These are phyloP conservation scores for Xylaria polymorpha DNA, from an alignment of 2,329 filamentous ascomycete genomes.

Conservation along the genomic window DNA sequence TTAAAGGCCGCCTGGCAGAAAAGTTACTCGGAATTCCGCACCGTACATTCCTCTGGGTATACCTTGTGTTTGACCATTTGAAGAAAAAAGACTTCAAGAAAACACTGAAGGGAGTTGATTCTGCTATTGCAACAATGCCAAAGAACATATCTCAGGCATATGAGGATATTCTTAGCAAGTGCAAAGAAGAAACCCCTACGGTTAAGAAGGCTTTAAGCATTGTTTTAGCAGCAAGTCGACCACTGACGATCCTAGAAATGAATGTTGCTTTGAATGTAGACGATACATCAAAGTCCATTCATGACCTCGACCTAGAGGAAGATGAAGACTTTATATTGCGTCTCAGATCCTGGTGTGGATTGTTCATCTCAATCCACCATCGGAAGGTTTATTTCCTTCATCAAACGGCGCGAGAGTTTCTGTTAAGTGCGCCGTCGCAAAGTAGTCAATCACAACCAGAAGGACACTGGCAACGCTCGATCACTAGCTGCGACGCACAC, in stretches of 20 bases:
- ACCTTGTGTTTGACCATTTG: constrained; percentile 36
- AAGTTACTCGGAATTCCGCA: constrained; percentile 25
- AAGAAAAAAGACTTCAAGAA: constrained; percentile 15
- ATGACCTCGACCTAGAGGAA: constrained; percentile 27
- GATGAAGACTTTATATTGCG: constrained; percentile 19
- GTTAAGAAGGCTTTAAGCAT: constrained; percentile 30
- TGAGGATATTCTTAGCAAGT: constrained; percentile 28
- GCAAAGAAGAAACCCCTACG: background rate
- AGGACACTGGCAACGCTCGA: constrained; percentile 27
- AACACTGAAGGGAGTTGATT: constrained; percentile 9
- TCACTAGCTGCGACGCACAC: constrained; percentile 22
- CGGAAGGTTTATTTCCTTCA: constrained; percentile 33
- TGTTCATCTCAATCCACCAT: constrained; percentile 31
- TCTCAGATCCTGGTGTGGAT: constrained; percentile 29
- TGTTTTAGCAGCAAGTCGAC: constrained; percentile 25
- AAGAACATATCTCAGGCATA: constrained; percentile 31
- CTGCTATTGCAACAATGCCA: constrained; percentile 13
- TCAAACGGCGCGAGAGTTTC: constrained; percentile 36
- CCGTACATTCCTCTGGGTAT: constrained; percentile 36
- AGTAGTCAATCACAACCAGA: background rate
- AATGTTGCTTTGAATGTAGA: constrained; percentile 30
- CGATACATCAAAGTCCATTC: constrained; percentile 4
- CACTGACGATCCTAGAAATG: constrained; percentile 33
- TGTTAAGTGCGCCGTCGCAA: background rate
- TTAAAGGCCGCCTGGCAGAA: constrained; percentile 17